Percentiles rank a stretch among this genome's conserved stretches.
Conservation (phyloP, 2,329 filamentous ascomycete species). For the Ophiocordyceps camponoti-rufipedis region DNA sequence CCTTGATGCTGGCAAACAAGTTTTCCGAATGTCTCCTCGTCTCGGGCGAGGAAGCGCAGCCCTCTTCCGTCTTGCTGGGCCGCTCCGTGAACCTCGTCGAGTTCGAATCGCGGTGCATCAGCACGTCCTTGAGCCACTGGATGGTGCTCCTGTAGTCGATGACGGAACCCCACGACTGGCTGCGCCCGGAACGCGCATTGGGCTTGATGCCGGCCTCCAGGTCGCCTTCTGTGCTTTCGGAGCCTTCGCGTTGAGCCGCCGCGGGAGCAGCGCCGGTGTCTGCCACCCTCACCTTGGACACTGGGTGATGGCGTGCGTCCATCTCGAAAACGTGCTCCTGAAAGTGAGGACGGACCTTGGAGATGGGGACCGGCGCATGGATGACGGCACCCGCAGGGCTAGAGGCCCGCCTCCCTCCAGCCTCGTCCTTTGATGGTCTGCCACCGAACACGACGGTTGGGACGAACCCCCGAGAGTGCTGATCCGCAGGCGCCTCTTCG, state of each 20-base stretch:
- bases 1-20: slow-evolving; percentile 4
- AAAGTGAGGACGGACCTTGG: slow-evolving; percentile 7
- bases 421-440: background rate
- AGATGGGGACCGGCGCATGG: slow-evolving; percentile 4
- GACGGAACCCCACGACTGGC: slow-evolving; percentile 10
- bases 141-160: slow-evolving; percentile 15
- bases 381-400: background rate
- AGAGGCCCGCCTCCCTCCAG: background rate
- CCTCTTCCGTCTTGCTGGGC: slow-evolving; percentile 4
- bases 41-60: slow-evolving; percentile 3
- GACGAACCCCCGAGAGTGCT: background rate
- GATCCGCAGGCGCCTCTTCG: background rate
- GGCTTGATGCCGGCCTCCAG: background rate
- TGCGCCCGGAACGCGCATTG: slow-evolving; percentile 4
- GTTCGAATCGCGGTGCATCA: slow-evolving; percentile 10
- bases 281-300: background rate
- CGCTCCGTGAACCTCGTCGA: slow-evolving; percentile 11
- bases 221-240: background rate
- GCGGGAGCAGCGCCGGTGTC: background rate
- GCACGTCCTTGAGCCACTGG: slow-evolving; percentile 15
- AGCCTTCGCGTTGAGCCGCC: background rate
- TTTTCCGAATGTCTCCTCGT: slow-evolving; percentile 8
- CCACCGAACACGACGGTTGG: background rate
- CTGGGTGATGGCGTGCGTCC: background rate
- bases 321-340: slow-evolving; percentile 3